phyloP scores from a whole-genome alignment of 2,329 filamentous ascomycete genomes.

The Neoscytalidium dimidiatum region DNA sequence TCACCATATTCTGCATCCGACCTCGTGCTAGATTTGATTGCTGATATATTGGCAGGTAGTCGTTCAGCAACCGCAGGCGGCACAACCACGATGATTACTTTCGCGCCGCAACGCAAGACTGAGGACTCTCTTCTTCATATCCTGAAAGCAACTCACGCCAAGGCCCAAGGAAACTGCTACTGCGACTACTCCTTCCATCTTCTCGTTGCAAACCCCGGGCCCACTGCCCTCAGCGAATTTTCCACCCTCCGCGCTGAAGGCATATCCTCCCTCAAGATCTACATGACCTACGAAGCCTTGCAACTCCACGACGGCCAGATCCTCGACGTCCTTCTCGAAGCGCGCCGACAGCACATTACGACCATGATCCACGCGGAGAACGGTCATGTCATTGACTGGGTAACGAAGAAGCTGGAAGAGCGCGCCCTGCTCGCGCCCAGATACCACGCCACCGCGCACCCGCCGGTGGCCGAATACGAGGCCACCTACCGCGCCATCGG shows the following conservation, averaged over 20 bases:
- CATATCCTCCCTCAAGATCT: constrained; percentile 45
- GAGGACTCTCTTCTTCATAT: constrained; percentile 48
- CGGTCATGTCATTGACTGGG: constrained; percentile 56
- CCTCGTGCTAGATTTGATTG: too few relatives aligned
- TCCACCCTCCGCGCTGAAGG: constrained; percentile 37
- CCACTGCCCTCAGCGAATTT: constrained; percentile 37
- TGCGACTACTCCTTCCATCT: constrained; percentile 50
- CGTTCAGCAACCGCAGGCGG: constrained; percentile 51
- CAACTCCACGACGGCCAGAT: constrained; percentile 42
- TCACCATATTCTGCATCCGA: too few relatives aligned
- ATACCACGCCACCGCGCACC: constrained; percentile 54
- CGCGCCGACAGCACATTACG: constrained; percentile 47
- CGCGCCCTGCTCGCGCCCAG: constrained; percentile 51
- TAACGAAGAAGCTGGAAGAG: constrained; percentile 55
- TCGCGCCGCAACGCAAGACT: constrained; percentile 49
- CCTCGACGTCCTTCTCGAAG: constrained; percentile 41
- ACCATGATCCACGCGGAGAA: constrained; percentile 61
- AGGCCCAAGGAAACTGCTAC: constrained; percentile 48
- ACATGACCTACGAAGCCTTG: constrained; percentile 45
- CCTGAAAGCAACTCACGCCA: constrained; percentile 45
- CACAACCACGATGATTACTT: constrained; percentile 52
- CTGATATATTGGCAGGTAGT: constrained; percentile 27
- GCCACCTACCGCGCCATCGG: constrained; percentile 56
- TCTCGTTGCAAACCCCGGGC: constrained; percentile 40
- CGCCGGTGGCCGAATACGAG: constrained; percentile 53